A percentile compares a stretch with the other conserved stretches of the same genome.
Evolutionary conservation across 768 basidiomycete species (phyloP).

Genomic region (Naganishia kalamii): DNA sequence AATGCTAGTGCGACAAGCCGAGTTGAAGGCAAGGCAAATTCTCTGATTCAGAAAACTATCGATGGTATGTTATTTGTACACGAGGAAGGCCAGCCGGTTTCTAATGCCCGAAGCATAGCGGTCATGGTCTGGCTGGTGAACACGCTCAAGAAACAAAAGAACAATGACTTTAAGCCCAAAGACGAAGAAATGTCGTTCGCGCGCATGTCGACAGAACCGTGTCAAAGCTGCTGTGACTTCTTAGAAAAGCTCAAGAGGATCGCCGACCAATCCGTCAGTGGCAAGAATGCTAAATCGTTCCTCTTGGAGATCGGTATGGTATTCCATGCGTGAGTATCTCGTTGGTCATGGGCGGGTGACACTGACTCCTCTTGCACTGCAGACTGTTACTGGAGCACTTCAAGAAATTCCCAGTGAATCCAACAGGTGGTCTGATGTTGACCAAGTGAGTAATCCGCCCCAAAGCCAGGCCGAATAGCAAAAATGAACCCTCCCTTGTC

Average conservation of each 20-base stretch:
- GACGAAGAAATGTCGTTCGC: constrained; percentile 95
- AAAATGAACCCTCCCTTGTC: not conserved
- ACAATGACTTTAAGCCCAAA: constrained; percentile 90
- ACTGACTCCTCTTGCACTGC: not conserved
- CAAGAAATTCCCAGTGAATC: constrained; percentile 91
- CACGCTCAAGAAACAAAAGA: constrained; percentile 85
- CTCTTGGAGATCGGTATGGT: constrained; percentile 87
- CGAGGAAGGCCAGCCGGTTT: not conserved
- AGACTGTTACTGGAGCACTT: constrained; percentile 90
- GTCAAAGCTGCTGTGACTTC: constrained; percentile 72
- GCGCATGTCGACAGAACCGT: constrained; percentile 89
- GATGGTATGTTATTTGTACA: constrained; percentile 58
- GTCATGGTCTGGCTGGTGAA: constrained; percentile 61
- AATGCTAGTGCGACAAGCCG: constrained; percentile 80
- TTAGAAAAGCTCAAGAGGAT: constrained; percentile 74
- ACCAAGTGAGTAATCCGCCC: constrained; percentile 64
- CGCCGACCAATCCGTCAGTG: constrained; percentile 69
- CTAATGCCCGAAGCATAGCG: constrained; percentile 52
- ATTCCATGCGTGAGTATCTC: constrained; percentile 68
- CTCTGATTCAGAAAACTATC: constrained; percentile 67
- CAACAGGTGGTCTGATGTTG: constrained; percentile 93
- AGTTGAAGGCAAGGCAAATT: constrained; percentile 75
- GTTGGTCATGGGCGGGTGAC: not conserved
- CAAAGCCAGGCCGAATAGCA: not conserved
- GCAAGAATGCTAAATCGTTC: constrained; percentile 88